Evolutionary conservation across 192 early-diverging fungal species (phyloP).

Genomic region (Backusella sp.): DNA sequence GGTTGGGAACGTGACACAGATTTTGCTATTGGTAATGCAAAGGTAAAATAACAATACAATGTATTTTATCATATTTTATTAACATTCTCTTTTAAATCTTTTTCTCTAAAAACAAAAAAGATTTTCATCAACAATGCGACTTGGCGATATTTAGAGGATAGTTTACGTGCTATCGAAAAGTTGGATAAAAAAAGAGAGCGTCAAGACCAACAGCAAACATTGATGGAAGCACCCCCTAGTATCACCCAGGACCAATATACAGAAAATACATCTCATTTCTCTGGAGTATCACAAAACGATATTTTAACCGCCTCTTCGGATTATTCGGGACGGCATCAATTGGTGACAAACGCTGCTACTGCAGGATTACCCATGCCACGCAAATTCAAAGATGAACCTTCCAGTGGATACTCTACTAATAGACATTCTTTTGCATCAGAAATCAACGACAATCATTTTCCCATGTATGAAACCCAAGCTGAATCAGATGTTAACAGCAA

Average conservation of each 20-base stretch:
- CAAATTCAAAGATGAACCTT: slow-evolving; percentile 4
- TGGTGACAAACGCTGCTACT: slow-evolving; percentile 14
- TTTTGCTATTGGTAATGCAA: slow-evolving; percentile 57
- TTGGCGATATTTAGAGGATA: slow-evolving; percentile 88
- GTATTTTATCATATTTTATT: not conserved
- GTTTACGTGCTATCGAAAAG: slow-evolving; percentile 67
- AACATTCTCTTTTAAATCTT: not conserved
- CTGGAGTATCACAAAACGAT: slow-evolving; percentile 19
- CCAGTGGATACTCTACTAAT: slow-evolving; percentile 21
- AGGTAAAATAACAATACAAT: slow-evolving; percentile 25
- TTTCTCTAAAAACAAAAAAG: slow-evolving; percentile 25
- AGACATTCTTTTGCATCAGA: slow-evolving; percentile 33
- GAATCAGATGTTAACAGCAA: slow-evolving; percentile 21
- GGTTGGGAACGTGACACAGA: slow-evolving; percentile 56
- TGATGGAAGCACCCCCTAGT: not conserved
- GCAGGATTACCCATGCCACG: slow-evolving; percentile 20
- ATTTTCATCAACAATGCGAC: slow-evolving; percentile 71
- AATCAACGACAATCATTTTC: slow-evolving; percentile 9
- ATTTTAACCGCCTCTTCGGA: slow-evolving; percentile 5
- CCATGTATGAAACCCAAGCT: slow-evolving; percentile 14
- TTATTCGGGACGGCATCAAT: not conserved
- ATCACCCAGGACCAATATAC: not conserved
- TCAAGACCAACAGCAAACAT: slow-evolving; percentile 38
- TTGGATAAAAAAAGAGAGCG: slow-evolving; percentile 43
- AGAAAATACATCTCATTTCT: slow-evolving; percentile 22